These are phyloP conservation scores for Coemansia sp. DNA, from an alignment of 192 early-diverging fungal species.

Conservation along the genomic window DNA sequence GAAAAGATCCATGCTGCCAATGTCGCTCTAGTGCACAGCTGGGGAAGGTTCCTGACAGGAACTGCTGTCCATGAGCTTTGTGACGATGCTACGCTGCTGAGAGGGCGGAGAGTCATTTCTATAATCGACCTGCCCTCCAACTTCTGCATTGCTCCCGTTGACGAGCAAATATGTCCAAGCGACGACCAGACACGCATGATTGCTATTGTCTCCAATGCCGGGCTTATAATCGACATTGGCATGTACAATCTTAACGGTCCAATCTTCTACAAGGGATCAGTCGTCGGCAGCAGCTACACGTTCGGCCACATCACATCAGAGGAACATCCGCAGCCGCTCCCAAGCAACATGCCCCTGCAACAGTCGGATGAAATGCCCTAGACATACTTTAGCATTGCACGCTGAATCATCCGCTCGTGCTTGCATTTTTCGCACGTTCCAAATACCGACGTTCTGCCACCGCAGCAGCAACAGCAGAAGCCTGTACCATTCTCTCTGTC, in stretches of 20 bases:
- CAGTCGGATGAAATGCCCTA: neutral
- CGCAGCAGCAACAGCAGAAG: neutral
- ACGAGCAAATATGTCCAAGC: conserved; percentile 48
- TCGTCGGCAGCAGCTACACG: conserved; percentile 32
- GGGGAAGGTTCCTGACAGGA: conserved; percentile 43
- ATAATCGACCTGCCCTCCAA: conserved; percentile 41
- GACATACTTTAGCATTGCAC: conserved; percentile 32
- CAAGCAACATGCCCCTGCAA: neutral
- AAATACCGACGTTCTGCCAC: neutral
- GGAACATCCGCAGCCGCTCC: neutral
- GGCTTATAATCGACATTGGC: conserved; percentile 40
- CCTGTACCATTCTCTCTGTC: neutral
- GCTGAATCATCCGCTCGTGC: conserved; percentile 36
- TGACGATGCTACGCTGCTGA: conserved; percentile 14
- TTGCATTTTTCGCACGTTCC: conserved; percentile 25
- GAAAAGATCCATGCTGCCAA: conserved; percentile 48
- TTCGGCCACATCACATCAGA: neutral
- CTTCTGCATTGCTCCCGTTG: conserved; percentile 50
- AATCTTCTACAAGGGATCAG: conserved; percentile 37
- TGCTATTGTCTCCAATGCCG: conserved; percentile 36
- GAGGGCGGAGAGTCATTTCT: conserved; percentile 20
- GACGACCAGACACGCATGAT: conserved; percentile 44
- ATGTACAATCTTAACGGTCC: conserved; percentile 45
- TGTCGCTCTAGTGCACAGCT: conserved; percentile 42
- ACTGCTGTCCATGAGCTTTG: conserved; percentile 38